Conservation (phyloP, 139 green algal species). For the Volvox reticuliferus region DNA sequence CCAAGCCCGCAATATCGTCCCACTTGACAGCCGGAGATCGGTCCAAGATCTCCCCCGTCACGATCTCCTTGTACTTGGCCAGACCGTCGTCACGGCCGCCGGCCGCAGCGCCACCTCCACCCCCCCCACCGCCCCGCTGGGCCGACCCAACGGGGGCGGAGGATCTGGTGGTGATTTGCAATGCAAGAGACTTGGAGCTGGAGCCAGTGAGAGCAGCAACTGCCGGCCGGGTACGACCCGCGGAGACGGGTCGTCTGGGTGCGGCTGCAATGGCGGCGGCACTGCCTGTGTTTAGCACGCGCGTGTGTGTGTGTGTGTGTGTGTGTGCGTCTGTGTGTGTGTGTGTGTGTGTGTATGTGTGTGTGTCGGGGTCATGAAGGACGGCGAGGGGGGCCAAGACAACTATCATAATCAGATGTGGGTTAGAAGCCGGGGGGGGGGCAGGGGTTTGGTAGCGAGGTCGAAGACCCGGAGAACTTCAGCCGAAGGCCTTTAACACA, state of each 20-base stretch:
- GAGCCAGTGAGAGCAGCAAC: not conserved
- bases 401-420: no score
- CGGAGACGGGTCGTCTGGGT: not conserved
- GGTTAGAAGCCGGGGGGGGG: no score
- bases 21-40: slow-evolving; percentile 66
- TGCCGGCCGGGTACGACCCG: not conserved
- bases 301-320: not conserved
- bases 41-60: slow-evolving; percentile 81
- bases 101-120: not conserved
- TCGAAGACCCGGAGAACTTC: no score
- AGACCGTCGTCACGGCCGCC: slow-evolving; percentile 31
- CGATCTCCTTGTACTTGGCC: slow-evolving; percentile 58
- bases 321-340: not conserved
- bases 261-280: no score
- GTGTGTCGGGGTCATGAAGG: not conserved
- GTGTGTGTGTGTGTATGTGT: not conserved
- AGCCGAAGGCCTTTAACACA: no score
- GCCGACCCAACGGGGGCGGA: not conserved
- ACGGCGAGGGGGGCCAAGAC: no score
- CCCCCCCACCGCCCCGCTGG: not conserved
- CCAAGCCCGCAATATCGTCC: slow-evolving; percentile 81
- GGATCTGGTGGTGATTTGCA: not conserved
- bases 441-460: no score
- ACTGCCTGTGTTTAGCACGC: not conserved
- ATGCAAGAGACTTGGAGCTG: not conserved